Evolutionary conservation across 1,284 basidiomycete genomes (phyloP).

Genomic region (Ganoderma meredithae): DNA sequence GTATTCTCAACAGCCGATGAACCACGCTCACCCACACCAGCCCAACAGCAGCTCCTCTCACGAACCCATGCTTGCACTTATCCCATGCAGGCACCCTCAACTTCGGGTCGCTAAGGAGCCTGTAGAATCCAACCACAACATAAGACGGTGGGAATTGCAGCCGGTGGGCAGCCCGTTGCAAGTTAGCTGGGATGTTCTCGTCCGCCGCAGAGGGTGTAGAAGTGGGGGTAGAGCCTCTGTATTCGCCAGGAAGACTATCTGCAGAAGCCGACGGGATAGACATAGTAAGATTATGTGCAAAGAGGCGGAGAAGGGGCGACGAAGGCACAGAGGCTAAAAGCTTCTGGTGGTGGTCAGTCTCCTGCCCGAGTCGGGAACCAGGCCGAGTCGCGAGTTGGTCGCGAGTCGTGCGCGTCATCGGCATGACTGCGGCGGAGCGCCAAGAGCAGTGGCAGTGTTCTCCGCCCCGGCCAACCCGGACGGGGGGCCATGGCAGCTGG

Average conservation of each 20-base stretch:
- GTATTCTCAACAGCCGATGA: neutral
- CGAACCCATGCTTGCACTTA: constrained; percentile 74
- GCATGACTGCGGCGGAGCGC: neutral
- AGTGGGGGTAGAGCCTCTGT: constrained; percentile 20
- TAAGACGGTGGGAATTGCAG: constrained; percentile 79
- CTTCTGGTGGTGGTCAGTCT: neutral
- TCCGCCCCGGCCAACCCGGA: constrained; percentile 9
- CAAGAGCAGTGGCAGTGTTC: neutral
- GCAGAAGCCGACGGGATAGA: constrained; percentile 1
- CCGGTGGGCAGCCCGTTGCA: constrained; percentile 60
- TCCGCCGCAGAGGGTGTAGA: constrained; percentile 37
- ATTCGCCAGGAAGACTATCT: constrained; percentile 33
- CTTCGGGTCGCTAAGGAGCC: constrained; percentile 69
- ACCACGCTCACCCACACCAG: constrained; percentile 64
- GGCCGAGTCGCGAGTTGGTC: no score
- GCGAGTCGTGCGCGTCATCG: neutral
- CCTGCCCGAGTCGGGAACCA: neutral
- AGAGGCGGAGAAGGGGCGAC: constrained; percentile 1
- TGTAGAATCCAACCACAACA: constrained; percentile 76
- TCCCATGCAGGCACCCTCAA: constrained; percentile 77
- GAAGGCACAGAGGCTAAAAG: neutral
- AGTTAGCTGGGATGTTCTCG: constrained; percentile 50
- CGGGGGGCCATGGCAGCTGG: no score
- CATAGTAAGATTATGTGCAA: neutral
- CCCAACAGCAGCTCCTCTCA: constrained; percentile 68